Base-by-base conservation (phyloP, 768 basidiomycete species). In the Trametes maxima region DNA sequence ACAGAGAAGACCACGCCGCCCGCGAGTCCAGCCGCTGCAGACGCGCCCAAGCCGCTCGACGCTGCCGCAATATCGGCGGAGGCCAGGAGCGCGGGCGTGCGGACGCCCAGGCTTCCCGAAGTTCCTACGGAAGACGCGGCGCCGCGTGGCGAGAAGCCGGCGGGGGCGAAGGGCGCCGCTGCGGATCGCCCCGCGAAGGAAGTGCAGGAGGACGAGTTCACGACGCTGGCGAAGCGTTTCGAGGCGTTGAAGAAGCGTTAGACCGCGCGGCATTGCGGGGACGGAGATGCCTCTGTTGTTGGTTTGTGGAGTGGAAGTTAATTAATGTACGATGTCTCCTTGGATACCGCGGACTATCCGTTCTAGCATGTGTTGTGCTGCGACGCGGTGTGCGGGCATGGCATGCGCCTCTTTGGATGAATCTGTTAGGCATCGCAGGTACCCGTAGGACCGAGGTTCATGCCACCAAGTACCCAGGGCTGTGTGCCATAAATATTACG, bases 201-300 rank as follows among this genome's bases (percentile, higher is more conserved):
- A 64, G 62, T 74, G 56, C 69, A 73, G 51, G 82, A 85, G 70
- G 87, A 94, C 66, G 89, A 89, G 59, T 92, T 94, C 67, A 88
- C 89, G 40, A 79, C 84, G 21, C 78, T 97, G 51, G 77, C 88
- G 52, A 85, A 83, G 72, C 85, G 95, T 59, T 96, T 97, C 69
- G 92, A 90, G 62, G 88, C 85, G 28, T 75, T 97, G 67, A 97
- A 95, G 79, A 92, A 92, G 76, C 85, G 86, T 48, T 92, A 59
- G 54, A 2, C 45, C 35, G 44, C 4, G 40, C 24, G 45, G 21
- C 40, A 36, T 24, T 24, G n/a, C 14, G 44, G 22, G 13, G 48
- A 33, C 55, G 51, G 49, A 62, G 51, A 46, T 61, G 46, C 44
- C 46, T 45, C 14, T 13, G 25, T 22, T 13, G 47, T 19, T 33